These are phyloP conservation scores for Candida anutae DNA, from an alignment of 1,139 yeast species.

Conservation along the genomic window DNA sequence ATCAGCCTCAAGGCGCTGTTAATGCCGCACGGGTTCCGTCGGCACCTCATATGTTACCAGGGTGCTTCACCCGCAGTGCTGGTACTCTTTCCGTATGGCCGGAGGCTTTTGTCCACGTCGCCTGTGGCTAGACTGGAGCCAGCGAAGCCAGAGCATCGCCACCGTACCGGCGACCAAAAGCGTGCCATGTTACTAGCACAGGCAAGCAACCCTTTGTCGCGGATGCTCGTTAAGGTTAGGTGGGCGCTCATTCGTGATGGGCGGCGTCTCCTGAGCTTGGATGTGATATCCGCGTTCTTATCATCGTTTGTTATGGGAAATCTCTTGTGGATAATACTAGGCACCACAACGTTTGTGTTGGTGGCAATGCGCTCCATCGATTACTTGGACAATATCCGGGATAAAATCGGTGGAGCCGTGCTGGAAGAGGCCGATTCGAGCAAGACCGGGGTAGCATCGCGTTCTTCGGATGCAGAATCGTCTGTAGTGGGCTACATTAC, in stretches of 20 bases:
- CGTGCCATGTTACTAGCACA: slow-evolving; percentile 35
- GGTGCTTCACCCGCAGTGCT: too few species aligned
- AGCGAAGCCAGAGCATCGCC: neutral
- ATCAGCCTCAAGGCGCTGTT: too few species aligned
- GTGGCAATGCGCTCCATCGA: slow-evolving; percentile 42
- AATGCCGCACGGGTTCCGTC: too few species aligned
- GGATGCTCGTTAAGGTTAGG: slow-evolving; percentile 44
- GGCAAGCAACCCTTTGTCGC: slow-evolving; percentile 34
- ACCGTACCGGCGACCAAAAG: slow-evolving; percentile 10
- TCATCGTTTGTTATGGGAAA: slow-evolving; percentile 52
- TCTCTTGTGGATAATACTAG: slow-evolving; percentile 50
- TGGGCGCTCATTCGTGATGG: slow-evolving; percentile 50
- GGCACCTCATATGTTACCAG: too few species aligned
- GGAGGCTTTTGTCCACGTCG: too few species aligned
- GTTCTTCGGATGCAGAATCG: slow-evolving; percentile 11
- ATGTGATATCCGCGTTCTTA: slow-evolving; percentile 51
- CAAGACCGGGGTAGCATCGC: slow-evolving; percentile 7
- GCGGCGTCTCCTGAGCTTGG: slow-evolving; percentile 40
- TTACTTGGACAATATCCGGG: slow-evolving; percentile 26
- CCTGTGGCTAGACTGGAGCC: too few species aligned
- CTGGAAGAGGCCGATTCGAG: slow-evolving; percentile 6
- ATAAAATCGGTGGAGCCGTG: slow-evolving; percentile 1
- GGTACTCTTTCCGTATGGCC: too few species aligned
- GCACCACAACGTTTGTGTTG: slow-evolving; percentile 60
- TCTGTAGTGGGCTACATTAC: slow-evolving; percentile 28